Base-by-base conservation (phyloP, 1,284 basidiomycete genomes). In the Tilletia horrida region DNA sequence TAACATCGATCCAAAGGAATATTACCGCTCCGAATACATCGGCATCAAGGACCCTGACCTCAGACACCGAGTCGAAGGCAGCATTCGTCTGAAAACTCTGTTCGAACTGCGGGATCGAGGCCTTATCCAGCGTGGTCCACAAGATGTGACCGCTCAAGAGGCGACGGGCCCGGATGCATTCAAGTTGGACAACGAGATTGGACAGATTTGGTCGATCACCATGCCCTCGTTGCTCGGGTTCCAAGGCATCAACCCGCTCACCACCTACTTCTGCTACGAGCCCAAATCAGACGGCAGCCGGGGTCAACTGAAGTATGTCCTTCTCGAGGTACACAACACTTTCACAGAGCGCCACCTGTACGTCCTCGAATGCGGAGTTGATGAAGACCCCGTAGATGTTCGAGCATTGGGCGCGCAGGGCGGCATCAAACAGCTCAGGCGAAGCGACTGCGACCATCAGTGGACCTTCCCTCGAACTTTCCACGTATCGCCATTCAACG, bases 401-500 rank as follows among this genome's bases (percentile, higher is more conserved):
- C 27, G 23, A 27, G 50, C 21, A 16, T 14, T 25, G 23, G 27
- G 25, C 11, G 23, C 21, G 13, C 13, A 21, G 7, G 50, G 50
- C 23, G 50, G 50, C 21, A 27, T 27, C 23, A 23, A 27, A 21
- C 66, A 79, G 8, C 68, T 42, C 21, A 55, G 35, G 42, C 47
- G 64, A 45, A 40, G n/a, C 44, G 67, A 64, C 3, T 89, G 86
- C 73, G 84, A 88, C 63, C 86, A 89, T 73, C 86, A 88, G 69
- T 91, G 90, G 89, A 88, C 87, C 0, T 87, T 91, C 66, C 84
- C 84, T 27, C 87, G 90, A 25, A 85, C 87, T 67, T 91, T 91
- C 79, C 90, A 91, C 75, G 90, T 91, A 31, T 91, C 89, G 0
- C 89, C 90, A 0, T 91, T 91, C 85, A 91, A 91, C 79, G 88